Percentiles rank a stretch among this genome's conserved stretches.
Conservation (phyloP, 169 alveolate species). For the Plasmodium billcollinsi region DNA sequence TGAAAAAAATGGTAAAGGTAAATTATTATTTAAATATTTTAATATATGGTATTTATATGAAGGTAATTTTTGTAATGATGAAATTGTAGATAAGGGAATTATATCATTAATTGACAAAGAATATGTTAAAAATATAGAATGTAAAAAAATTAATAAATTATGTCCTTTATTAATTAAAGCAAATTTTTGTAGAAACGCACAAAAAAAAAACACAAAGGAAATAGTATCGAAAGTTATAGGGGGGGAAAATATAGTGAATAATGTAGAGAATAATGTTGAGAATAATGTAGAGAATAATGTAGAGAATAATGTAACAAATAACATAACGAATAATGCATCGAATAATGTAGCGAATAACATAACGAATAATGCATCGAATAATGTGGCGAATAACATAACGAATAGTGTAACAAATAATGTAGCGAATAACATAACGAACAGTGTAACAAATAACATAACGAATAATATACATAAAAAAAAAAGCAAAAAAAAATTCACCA, state of each 20-base stretch:
- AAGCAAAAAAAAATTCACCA: background rate
- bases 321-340: no score
- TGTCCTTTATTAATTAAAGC: conserved; percentile 74
- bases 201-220: background rate
- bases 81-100: conserved; percentile 64
- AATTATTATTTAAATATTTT: conserved; percentile 64
- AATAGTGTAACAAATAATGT: no score
- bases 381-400: no score
- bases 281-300: no score
- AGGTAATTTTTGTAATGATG: conserved; percentile 68
- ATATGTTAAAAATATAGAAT: conserved; percentile 54
- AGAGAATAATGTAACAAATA: no score
- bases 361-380: no score
- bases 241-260: no score
- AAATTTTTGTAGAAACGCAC: conserved; percentile 18
- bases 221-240: no score
- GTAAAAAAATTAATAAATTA: conserved; percentile 60
- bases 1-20: conserved; percentile 75
- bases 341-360: no score
- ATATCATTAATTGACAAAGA: conserved; percentile 73
- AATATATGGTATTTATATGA: conserved; percentile 76
- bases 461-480: background rate
- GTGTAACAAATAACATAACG: no score
- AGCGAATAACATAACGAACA: no score
- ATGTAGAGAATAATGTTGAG: no score